These are phyloP conservation scores for Coniochaeta ligniaria DNA, from an alignment of 2,329 filamentous ascomycete genomes.

Conservation along the genomic window DNA sequence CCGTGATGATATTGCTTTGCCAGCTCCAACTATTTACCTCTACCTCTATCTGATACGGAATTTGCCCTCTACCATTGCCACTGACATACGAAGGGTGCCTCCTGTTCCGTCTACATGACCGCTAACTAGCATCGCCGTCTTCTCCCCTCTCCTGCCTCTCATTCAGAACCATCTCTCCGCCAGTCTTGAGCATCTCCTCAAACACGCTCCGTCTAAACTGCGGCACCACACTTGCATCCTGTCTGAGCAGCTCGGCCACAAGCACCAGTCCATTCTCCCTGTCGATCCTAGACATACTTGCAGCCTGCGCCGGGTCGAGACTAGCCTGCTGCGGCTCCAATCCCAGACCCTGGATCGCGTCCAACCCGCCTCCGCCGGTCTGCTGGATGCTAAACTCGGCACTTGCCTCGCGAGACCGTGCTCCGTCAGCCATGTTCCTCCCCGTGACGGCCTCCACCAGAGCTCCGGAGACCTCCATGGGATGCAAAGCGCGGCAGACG, in stretches of 20 bases:
- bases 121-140: neutral
- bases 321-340: constrained; percentile 35
- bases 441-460: constrained; percentile 44
- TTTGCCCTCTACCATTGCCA: neutral
- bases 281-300: constrained; percentile 43
- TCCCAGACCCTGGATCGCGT: constrained; percentile 21
- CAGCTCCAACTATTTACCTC: neutral
- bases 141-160: constrained; percentile 8
- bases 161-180: constrained; percentile 34
- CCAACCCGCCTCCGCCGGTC: neutral
- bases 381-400: neutral
- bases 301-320: constrained; percentile 32
- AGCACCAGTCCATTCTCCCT: constrained; percentile 56
- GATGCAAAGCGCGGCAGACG: constrained; percentile 34
- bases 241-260: constrained; percentile 45
- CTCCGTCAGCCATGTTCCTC: constrained; percentile 20
- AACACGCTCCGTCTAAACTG: constrained; percentile 31
- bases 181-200: constrained; percentile 38
- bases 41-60: neutral
- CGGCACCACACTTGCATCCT: constrained; percentile 31
- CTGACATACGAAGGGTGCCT: neutral
- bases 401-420: constrained; percentile 4
- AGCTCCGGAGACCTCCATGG: constrained; percentile 32
- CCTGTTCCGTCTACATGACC: neutral
- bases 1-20: neutral